Base-by-base conservation (phyloP, 768 basidiomycete species). In the Mycena floridula region DNA sequence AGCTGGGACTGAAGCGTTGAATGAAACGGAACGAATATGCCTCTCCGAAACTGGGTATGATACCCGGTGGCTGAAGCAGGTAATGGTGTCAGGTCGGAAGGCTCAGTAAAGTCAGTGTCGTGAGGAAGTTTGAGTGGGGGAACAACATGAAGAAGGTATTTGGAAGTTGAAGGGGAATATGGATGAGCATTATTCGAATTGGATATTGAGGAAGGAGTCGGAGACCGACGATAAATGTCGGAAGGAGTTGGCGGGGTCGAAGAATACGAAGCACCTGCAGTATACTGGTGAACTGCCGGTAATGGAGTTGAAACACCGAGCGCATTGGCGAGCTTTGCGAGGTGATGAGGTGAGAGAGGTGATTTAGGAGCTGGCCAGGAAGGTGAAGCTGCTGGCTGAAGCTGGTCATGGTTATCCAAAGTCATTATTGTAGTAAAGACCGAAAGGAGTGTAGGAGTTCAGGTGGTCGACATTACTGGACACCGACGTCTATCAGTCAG, bases 11-110 rank as follows among this genome's bases (percentile, higher is more conserved):
- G 83, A 1, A 98, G 67, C 0, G 85, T 89, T 5, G 92, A 72
- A 58, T 93, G 80, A 0, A 98, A 72, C 0, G 93, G 85, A 4
- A 97, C 77, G 11, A 98, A 72, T n/a, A 81, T 82, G 7, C 94
- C 94, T 22, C 94, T 78, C 12, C 78, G 77, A 57, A 89, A 89
- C 40, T 86, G 83, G 15, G 76, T 70, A 50, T 89, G 84, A 53
- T 88, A 87, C n/a, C 85, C 84, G 5, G 84, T 82, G 2, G 85
- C 79, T 39, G 65, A 66, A 3, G 74, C 55, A 3, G 81, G 77
- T 32, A 75, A 76, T 3, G 73, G 77, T 1, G 69, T 65, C 40
- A 77, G 62, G 2, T 78, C 74, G 25, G 67, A n/a, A n/a, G n/a
- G n/a, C n/a, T n/a, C 67, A 41, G 69, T 55, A 50, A 54, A 56